Conservation (phyloP, 202 grass and related monocot species). For the Saccharum hybrid region DNA sequence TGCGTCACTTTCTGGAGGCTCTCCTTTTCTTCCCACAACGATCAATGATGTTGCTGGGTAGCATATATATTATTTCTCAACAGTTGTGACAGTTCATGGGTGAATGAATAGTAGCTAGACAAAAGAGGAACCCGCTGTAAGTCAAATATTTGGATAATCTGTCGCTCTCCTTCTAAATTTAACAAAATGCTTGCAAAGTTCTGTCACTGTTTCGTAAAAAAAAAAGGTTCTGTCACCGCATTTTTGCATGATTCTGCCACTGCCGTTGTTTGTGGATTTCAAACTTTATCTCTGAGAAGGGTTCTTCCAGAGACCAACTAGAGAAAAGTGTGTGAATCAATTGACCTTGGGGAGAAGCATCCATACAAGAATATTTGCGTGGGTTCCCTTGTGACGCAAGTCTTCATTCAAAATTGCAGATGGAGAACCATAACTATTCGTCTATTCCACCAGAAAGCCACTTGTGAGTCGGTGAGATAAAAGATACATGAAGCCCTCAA, state of each 20-base stretch:
- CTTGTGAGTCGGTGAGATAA: constrained; percentile 32
- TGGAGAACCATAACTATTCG: constrained; percentile 28
- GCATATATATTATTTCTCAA: constrained; percentile 19
- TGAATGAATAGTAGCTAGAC: background rate
- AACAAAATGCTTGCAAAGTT: background rate
- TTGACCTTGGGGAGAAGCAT: constrained; percentile 35
- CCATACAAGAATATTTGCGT: constrained; percentile 23
- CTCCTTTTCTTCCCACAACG: background rate
- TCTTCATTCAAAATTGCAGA: constrained; percentile 42
- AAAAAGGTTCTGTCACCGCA: background rate
- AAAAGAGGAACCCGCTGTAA: background rate
- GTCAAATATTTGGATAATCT: constrained; percentile 8
- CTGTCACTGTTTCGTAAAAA: background rate
- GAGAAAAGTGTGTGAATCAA: constrained; percentile 32
- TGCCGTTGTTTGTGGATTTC: background rate
- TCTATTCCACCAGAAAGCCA: constrained; percentile 17
- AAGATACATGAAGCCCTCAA: constrained; percentile 24
- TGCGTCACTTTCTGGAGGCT: background rate
- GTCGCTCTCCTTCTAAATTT: background rate
- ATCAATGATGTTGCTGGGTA: constrained; percentile 21
- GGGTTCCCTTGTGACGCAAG: constrained; percentile 47
- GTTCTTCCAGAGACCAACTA: background rate
- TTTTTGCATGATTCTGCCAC: constrained; percentile 24
- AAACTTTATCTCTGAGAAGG: constrained; percentile 21
- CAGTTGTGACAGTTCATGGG: background rate